These are phyloP conservation scores for Aspergillus puulaauensis DNA, from an alignment of 2,329 filamentous ascomycete genomes.

Conservation along the genomic window DNA sequence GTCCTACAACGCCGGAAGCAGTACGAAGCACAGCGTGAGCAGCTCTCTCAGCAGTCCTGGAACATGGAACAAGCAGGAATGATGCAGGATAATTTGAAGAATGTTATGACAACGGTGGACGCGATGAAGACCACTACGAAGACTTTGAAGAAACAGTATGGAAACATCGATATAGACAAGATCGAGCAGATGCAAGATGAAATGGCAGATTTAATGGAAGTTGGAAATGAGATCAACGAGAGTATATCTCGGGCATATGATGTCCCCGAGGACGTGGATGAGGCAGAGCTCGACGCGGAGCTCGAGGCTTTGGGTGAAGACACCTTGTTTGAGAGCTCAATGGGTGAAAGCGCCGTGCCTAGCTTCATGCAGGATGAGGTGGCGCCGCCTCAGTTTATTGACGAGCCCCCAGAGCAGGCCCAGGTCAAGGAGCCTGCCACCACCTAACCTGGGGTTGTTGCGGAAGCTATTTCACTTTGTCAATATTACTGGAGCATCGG, in stretches of 20 bases:
- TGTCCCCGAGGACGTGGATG: slow-evolving; percentile 93
- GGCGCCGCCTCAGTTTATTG: slow-evolving; percentile 79
- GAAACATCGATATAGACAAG: slow-evolving; percentile 95
- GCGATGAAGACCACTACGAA: slow-evolving; percentile 97
- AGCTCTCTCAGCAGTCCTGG: slow-evolving; percentile 92
- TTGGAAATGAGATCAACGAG: slow-evolving; percentile 98
- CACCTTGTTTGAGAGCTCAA: slow-evolving; percentile 75
- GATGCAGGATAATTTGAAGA: slow-evolving; percentile 98
- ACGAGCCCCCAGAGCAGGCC: slow-evolving; percentile 74
- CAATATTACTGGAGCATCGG: slow-evolving; percentile 17
- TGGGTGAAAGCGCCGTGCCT: slow-evolving; percentile 66
- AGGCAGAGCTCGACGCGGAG: slow-evolving; percentile 94
- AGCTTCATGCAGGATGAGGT: slow-evolving; percentile 89
- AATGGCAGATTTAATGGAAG: slow-evolving; percentile 97
- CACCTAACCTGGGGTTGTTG: slow-evolving; percentile 12
- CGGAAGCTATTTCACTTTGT: slow-evolving; percentile 1
- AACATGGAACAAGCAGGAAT: slow-evolving; percentile 98
- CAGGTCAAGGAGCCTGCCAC: slow-evolving; percentile 81
- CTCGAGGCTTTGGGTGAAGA: slow-evolving; percentile 92
- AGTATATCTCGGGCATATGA: slow-evolving; percentile 89
- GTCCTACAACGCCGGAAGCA: slow-evolving; percentile 90
- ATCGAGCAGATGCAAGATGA: slow-evolving; percentile 98
- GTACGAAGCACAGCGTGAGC: slow-evolving; percentile 91
- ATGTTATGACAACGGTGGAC: slow-evolving; percentile 97
- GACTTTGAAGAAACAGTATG: slow-evolving; percentile 87